Conservation (phyloP, 164 flowering plant species). For the Aristolochia fimbriata region DNA sequence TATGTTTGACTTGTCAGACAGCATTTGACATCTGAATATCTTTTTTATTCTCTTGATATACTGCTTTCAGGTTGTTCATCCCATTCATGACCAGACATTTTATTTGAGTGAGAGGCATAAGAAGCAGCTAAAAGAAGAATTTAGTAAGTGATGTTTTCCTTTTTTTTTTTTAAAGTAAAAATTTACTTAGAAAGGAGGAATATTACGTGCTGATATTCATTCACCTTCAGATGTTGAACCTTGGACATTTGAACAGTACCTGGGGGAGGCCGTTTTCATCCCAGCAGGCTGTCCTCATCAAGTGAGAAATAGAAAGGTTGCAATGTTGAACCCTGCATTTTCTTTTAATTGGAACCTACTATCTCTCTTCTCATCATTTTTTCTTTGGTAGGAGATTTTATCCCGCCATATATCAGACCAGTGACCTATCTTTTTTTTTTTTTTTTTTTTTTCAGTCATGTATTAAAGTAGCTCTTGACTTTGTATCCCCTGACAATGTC, state of each 20-base stretch:
- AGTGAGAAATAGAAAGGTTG: constrained; percentile 71
- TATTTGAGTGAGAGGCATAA: constrained; percentile 55
- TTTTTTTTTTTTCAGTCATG: constrained; percentile 24
- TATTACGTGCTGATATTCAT: neutral
- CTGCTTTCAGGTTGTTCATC: constrained; percentile 59
- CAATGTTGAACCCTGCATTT: neutral
- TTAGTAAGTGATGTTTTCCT: constrained; percentile 28
- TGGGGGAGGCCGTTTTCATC: constrained; percentile 78
- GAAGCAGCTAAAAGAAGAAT: constrained; percentile 68
- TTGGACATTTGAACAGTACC: constrained; percentile 80
- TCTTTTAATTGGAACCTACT: neutral
- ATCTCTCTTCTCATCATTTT: neutral
- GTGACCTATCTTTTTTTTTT: neutral
- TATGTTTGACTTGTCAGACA: constrained; percentile 6
- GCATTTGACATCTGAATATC: neutral
- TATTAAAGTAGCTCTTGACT: constrained; percentile 44
- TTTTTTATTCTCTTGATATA: neutral
- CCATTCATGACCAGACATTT: constrained; percentile 76
- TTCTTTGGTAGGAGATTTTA: neutral
- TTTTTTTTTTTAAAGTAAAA: neutral
- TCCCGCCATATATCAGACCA: neutral
- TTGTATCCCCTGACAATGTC: constrained; percentile 42
- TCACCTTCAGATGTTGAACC: constrained; percentile 53
- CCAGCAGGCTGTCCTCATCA: constrained; percentile 92
- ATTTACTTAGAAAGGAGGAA: too few species aligned